A percentile compares a stretch with the other conserved stretches of the same genome.
Conservation (phyloP, 495 filamentous ascomycete species). For the Aspergillus avenaceus region DNA sequence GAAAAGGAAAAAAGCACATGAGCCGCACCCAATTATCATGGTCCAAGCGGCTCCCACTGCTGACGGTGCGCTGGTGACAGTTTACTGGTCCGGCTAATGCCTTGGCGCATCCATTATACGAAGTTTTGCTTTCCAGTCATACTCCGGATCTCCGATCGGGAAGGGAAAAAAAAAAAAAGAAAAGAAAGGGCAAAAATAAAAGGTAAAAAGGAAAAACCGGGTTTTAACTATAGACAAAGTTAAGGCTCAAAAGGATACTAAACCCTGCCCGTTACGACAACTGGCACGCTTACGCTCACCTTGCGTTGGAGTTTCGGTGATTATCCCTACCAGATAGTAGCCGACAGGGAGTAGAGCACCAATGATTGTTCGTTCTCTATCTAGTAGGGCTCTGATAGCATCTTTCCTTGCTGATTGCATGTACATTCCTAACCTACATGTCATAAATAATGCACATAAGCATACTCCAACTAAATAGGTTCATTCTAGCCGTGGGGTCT, state of each 20-base stretch:
- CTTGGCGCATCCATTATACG: conserved; percentile 18
- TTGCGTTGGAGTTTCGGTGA: background rate
- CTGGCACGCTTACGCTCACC: conserved; percentile 9
- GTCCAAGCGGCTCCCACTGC: conserved; percentile 10
- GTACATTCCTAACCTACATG: conserved; percentile 8
- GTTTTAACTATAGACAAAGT: background rate
- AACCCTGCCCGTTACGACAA: conserved; percentile 2
- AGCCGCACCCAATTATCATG: conserved; percentile 24
- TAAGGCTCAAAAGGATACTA: background rate
- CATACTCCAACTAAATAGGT: conserved; percentile 8
- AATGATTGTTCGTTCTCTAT: background rate
- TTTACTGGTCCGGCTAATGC: conserved; percentile 13
- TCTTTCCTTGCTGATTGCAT: conserved; percentile 17
- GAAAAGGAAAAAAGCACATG: conserved; percentile 6
- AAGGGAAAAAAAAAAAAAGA: background rate
- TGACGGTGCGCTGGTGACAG: conserved; percentile 12
- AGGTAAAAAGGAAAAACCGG: no score
- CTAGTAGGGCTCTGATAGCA: background rate
- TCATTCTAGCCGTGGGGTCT: background rate
- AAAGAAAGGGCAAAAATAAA: background rate
- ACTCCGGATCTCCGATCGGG: background rate
- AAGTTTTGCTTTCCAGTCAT: no score
- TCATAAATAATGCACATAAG: conserved; percentile 1
- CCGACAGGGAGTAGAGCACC: background rate
- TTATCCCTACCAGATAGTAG: background rate